Conservation (phyloP, 129 eudicot genomes). For the Flaveria sonorensis region DNA sequence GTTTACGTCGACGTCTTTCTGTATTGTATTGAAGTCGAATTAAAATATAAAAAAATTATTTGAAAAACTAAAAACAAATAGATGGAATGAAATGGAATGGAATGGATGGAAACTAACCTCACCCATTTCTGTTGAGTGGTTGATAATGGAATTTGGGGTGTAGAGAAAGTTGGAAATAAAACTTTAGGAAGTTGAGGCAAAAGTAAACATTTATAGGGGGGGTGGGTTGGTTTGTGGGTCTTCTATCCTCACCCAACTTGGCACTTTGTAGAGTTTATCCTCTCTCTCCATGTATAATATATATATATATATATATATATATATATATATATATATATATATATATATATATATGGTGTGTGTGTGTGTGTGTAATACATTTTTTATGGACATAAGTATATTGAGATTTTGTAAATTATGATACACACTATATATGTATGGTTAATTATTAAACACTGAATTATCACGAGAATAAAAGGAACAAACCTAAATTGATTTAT, state of each 20-base stretch:
- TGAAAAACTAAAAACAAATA: not conserved
- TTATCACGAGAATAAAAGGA: too few relatives aligned
- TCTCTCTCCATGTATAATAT: not conserved
- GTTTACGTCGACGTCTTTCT: slow-evolving; percentile 49
- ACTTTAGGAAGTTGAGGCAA: slow-evolving; percentile 39
- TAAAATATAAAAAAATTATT: not conserved
- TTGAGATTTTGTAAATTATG: not conserved
- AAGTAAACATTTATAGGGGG: slow-evolving; percentile 42
- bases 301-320: too few relatives aligned
- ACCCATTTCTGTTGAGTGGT: slow-evolving; percentile 41
- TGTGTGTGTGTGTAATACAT: not conserved
- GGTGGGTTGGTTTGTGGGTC: not conserved
- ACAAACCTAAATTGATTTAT: too few relatives aligned
- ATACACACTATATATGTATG: too few relatives aligned
- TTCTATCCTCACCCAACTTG: slow-evolving; percentile 18
- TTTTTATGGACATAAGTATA: not conserved
- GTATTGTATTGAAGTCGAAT: slow-evolving; percentile 29
- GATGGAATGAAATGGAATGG: not conserved
- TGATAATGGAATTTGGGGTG: not conserved
- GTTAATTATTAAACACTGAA: too few relatives aligned
- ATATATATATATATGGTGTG: too few relatives aligned
- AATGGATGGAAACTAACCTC: slow-evolving; percentile 51
- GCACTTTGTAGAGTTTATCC: slow-evolving; percentile 1
- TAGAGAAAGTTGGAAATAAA: slow-evolving; percentile 12
- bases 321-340: too few relatives aligned